Base-by-base conservation (phyloP, 768 basidiomycete genomes). In the Suillus cothurnatus region DNA sequence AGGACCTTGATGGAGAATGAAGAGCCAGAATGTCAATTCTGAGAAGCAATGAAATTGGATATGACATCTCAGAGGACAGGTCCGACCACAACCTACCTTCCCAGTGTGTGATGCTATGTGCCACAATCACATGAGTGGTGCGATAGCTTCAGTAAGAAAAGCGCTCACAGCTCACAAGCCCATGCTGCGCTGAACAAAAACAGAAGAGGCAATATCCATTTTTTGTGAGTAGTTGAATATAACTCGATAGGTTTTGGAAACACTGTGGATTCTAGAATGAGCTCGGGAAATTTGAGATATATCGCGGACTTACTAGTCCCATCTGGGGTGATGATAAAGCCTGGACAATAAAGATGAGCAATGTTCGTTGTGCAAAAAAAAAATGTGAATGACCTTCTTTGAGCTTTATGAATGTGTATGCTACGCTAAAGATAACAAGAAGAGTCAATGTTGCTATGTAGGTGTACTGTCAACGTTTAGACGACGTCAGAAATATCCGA, bases 21-120 rank as follows among this genome's bases (percentile, higher is more conserved):
- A 94, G 34, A 94, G 71, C 93, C 93, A 94, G 71, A 93, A 94
- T 0, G 88, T 81, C 17, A 94, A 82, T 73, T 93, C 92, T 92
- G 73, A 31, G 32, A 19, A 34, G 58, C 1, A 41, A 21, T 39
- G 34, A 9, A 34, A 34, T 34, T 34, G 26, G 21, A 59, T 6
- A 21, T 59, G 38, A 59, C 12, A 12, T 58, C 26, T 28, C 11
- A 3, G 15, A 26, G 19, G 19, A 39, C 6, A 17, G 28, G 19
- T 4, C 41, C 43, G 28, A 4, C 11, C 62, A 50, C 50, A 36
- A 60, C 70, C 62, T 69, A 87, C 91, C 91, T 87, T 94, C 92
- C 34, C 94, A 83, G 76, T 94, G 92, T 2, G 93, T 92, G 43
- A 91, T 82, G 17, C 91, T 93, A 66, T 12, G 53, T 12, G 36